phyloP scores from a whole-genome alignment of 2,329 filamentous ascomycete genomes.

The Alternaria rosae region DNA sequence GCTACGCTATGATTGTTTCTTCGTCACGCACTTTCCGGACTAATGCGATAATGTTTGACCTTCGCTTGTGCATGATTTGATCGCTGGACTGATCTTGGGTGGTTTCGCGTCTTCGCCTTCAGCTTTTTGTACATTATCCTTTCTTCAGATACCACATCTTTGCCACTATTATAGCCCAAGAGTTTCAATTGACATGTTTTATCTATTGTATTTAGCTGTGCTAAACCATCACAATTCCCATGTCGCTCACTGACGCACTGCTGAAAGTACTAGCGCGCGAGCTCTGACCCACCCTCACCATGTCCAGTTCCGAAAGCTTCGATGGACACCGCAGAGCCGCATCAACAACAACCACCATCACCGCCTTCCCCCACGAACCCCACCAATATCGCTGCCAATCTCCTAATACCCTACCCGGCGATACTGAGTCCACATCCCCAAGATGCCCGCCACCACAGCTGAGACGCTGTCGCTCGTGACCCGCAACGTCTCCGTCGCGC shows the following conservation, averaged over 20 bases:
- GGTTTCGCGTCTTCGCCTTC: background rate
- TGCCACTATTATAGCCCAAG: background rate
- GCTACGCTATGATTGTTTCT: slow-evolving; percentile 58
- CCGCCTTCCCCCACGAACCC: slow-evolving; percentile 22
- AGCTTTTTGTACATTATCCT: slow-evolving; percentile 11
- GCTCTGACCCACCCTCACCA: slow-evolving; percentile 24
- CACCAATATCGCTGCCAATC: slow-evolving; percentile 13
- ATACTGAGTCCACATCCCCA: slow-evolving; percentile 23
- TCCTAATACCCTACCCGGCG: slow-evolving; percentile 3
- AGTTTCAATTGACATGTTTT: background rate
- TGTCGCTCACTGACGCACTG: slow-evolving; percentile 24
- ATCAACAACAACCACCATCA: slow-evolving; percentile 38
- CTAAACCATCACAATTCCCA: background rate
- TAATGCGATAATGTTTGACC: slow-evolving; percentile 1
- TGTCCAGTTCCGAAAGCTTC: slow-evolving; percentile 40
- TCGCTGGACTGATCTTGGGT: slow-evolving; percentile 3
- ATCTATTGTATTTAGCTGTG: background rate
- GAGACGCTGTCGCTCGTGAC: slow-evolving; percentile 95
- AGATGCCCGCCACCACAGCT: slow-evolving; percentile 94
- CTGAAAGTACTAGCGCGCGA: slow-evolving; percentile 22
- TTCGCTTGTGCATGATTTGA: background rate
- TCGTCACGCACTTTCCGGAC: background rate
- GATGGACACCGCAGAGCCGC: slow-evolving; percentile 44
- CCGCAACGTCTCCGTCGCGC: slow-evolving; percentile 94
- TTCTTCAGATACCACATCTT: slow-evolving; percentile 33